A percentile compares a stretch with the other conserved stretches of the same genome.
Evolutionary conservation across 2,329 filamentous ascomycete genomes (phyloP).

Genomic region (Chaetomiaceae sp.): DNA sequence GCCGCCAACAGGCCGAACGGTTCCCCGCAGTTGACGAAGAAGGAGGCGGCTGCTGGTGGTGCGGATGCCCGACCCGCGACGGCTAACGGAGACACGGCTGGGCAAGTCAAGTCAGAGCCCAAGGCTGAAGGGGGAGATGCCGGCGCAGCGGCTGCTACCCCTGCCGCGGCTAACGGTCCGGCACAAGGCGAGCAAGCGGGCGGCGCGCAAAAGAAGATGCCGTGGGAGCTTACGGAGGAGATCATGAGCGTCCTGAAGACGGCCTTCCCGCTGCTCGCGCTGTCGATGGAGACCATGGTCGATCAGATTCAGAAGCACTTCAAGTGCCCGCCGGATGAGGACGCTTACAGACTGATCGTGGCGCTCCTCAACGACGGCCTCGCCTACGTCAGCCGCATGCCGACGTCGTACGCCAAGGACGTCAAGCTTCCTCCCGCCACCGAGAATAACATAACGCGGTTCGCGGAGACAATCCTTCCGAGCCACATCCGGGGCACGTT

Average conservation of each 20-base stretch:
- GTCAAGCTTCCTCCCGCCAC: slow-evolving; percentile 86
- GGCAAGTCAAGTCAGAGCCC: slow-evolving; percentile 43
- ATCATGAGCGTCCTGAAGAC: slow-evolving; percentile 95
- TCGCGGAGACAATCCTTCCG: slow-evolving; percentile 93
- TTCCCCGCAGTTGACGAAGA: slow-evolving; percentile 49
- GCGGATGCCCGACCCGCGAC: slow-evolving; percentile 48
- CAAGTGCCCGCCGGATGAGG: slow-evolving; percentile 97
- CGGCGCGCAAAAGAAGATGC: slow-evolving; percentile 62
- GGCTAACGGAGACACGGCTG: slow-evolving; percentile 42
- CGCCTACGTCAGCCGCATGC: slow-evolving; percentile 85
- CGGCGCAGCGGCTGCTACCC: slow-evolving; percentile 24
- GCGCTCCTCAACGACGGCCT: slow-evolving; percentile 93
- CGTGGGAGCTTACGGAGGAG: slow-evolving; percentile 96
- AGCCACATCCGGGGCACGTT: slow-evolving; percentile 94
- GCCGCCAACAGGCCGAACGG: slow-evolving; percentile 42
- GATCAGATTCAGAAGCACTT: slow-evolving; percentile 99
- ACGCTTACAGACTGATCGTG: slow-evolving; percentile 96
- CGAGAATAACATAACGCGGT: slow-evolving; percentile 93
- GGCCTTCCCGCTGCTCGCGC: slow-evolving; percentile 87
- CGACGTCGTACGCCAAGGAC: slow-evolving; percentile 80
- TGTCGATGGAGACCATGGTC: slow-evolving; percentile 99
- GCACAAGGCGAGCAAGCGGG: slow-evolving; percentile 25
- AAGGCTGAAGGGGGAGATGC: slow-evolving; percentile 19
- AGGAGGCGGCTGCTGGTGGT: slow-evolving; percentile 40
- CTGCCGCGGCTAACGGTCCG: slow-evolving; percentile 14